Conservation (phyloP, 2,329 filamentous ascomycete genomes). For the Fusarium sp. region DNA sequence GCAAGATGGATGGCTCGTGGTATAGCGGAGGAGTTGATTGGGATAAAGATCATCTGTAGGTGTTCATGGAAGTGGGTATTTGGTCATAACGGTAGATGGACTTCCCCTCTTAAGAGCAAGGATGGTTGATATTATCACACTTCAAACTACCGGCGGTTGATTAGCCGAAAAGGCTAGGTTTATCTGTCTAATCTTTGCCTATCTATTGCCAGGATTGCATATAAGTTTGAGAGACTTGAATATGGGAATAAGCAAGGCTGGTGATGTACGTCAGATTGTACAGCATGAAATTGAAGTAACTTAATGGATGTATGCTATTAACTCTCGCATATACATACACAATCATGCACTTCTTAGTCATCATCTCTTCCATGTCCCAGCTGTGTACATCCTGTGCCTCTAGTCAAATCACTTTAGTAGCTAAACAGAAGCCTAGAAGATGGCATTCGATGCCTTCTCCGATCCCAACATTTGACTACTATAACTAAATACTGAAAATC, state of each 20-base stretch:
- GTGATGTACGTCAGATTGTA: neutral
- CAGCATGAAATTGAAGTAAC: neutral
- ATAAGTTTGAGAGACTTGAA: neutral
- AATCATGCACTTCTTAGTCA: neutral
- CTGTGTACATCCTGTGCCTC: neutral
- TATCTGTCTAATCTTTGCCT: neutral
- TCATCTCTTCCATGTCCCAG: neutral
- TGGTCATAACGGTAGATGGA: neutral
- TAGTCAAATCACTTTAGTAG: too few relatives aligned
- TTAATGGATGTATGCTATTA: neutral
- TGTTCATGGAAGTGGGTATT: slow-evolving; percentile 17
- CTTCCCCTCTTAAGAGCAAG: slow-evolving; percentile 20
- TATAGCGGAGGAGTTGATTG: slow-evolving; percentile 9
- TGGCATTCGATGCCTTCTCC: neutral
- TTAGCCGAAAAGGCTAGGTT: neutral
- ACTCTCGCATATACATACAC: neutral
- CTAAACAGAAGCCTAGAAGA: neutral
- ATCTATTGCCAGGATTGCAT: neutral
- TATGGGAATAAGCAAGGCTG: neutral
- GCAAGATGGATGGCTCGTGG: slow-evolving; percentile 8
- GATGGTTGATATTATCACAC: slow-evolving; percentile 10
- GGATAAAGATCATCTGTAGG: slow-evolving; percentile 13
- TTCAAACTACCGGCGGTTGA: slow-evolving; percentile 8
- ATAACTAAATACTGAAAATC: neutral
- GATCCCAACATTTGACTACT: neutral